These are phyloP conservation scores for Beauveria bassiana DNA, from an alignment of 2,329 filamentous ascomycete genomes.

Conservation along the genomic window DNA sequence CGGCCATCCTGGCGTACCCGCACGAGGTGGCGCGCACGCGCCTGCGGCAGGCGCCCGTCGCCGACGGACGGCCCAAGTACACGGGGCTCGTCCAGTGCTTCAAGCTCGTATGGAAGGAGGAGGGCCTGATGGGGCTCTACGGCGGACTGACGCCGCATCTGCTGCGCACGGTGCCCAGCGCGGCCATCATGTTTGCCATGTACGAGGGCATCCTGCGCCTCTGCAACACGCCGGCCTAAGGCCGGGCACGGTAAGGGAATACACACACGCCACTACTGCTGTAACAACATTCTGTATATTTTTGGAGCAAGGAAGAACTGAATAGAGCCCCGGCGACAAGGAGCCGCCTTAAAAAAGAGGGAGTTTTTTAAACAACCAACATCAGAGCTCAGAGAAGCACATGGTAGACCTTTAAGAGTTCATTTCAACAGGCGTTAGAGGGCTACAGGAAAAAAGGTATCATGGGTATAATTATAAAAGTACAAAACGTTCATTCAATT, in stretches of 20 bases:
- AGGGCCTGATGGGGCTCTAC: conserved; percentile 79
- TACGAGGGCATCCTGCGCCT: conserved; percentile 54
- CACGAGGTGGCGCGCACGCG: conserved; percentile 86
- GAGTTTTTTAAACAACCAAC: no score
- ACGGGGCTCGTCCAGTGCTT: conserved; percentile 86
- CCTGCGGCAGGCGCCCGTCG: conserved; percentile 74
- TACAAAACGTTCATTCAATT: background rate
- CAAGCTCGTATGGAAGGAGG: conserved; percentile 77
- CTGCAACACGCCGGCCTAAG: conserved; percentile 32
- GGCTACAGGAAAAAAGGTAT: background rate
- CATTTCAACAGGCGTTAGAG: conserved; percentile 1
- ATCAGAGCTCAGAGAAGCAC: background rate
- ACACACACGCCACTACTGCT: background rate
- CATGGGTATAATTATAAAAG: background rate
- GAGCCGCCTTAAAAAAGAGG: background rate
- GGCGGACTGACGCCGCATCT: conserved; percentile 88
- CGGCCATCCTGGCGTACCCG: conserved; percentile 79
- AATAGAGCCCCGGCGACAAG: no score
- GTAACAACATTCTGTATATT: conserved; percentile 7
- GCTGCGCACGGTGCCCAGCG: conserved; percentile 82
- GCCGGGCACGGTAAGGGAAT: background rate
- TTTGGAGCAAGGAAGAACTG: background rate
- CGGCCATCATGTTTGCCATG: conserved; percentile 95
- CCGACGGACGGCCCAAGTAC: conserved; percentile 69
- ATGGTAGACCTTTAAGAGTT: background rate